Conservation (phyloP, 2,329 filamentous ascomycete species). For the Sporothrix brasiliensis region DNA sequence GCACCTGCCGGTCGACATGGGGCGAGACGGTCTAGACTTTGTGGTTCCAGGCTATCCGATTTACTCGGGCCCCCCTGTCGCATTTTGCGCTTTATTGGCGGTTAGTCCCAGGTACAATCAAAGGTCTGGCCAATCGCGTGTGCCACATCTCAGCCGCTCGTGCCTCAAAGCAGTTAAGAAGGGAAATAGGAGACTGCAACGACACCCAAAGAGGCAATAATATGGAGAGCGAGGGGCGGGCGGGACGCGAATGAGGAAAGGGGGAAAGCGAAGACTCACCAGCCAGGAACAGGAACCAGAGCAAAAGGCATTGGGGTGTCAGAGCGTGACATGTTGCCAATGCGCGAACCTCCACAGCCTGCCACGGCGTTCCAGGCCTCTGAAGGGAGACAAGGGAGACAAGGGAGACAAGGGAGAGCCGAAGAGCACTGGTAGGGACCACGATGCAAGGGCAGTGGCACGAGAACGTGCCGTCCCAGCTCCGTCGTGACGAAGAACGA, state of each 20-base stretch:
- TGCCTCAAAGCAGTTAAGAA: constrained; percentile 22
- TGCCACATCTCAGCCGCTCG: constrained; percentile 20
- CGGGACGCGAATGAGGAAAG: background rate
- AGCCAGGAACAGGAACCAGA: no score
- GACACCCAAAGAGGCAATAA: constrained; percentile 3
- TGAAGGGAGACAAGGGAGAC: background rate
- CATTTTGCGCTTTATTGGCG: constrained; percentile 4
- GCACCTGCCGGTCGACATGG: background rate
- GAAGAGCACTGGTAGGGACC: constrained; percentile 13
- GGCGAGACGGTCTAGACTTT: constrained; percentile 20
- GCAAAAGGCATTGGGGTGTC: no score
- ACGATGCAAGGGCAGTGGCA: background rate
- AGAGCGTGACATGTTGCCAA: constrained; percentile 3
- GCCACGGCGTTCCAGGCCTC: background rate
- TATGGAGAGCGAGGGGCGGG: background rate
- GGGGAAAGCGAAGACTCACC: background rate
- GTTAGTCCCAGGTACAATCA: constrained; percentile 13
- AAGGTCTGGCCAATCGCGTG: constrained; percentile 24
- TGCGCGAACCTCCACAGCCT: background rate
- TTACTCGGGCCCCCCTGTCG: constrained; percentile 4
- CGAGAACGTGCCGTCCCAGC: constrained; percentile 18
- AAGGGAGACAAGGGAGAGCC: no score
- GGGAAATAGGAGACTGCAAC: background rate
- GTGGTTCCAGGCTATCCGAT: background rate
- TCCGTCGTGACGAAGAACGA: constrained; percentile 3